Percentiles rank a stretch among this genome's conserved stretches.
Conservation (phyloP, 495 filamentous ascomycete genomes). For the Hypoxylon lienhwacheense region DNA sequence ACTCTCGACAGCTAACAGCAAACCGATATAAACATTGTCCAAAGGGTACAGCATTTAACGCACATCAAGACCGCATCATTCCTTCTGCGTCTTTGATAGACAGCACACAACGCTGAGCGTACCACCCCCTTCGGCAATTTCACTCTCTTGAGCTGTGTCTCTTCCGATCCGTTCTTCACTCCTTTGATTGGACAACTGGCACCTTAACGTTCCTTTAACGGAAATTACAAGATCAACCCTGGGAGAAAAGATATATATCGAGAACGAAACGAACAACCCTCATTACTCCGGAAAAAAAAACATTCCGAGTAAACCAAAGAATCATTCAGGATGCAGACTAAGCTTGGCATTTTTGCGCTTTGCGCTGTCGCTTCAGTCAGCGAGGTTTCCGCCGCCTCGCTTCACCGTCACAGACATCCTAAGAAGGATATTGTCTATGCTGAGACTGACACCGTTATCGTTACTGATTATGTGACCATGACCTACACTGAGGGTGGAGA, state of each 20-base stretch:
- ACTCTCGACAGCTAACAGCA: constrained; percentile 14
- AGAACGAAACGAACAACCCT: constrained; percentile 1
- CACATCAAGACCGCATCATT: constrained; percentile 36
- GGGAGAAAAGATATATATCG: constrained; percentile 5
- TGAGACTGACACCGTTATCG: constrained; percentile 34
- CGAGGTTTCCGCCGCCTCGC: constrained; percentile 26
- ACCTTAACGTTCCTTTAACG: constrained; percentile 34
- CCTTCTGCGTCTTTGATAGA: constrained; percentile 39
- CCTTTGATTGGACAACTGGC: constrained; percentile 38
- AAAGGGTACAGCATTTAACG: constrained; percentile 26
- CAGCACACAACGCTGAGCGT: constrained; percentile 37
- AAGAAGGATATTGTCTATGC: constrained; percentile 36
- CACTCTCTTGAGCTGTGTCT: constrained; percentile 36
- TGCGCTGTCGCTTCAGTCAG: constrained; percentile 34
- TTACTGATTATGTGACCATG: constrained; percentile 35
- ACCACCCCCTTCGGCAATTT: constrained; percentile 26
- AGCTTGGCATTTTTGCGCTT: constrained; percentile 36
- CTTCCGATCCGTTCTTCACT: constrained; percentile 29
- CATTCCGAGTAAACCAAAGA: neutral
- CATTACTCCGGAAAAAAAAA: neutral
- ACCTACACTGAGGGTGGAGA: constrained; percentile 29
- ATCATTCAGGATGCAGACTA: constrained; percentile 31
- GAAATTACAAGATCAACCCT: constrained; percentile 16
- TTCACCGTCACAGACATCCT: constrained; percentile 36
- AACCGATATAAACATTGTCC: constrained; percentile 22